Base-by-base conservation (phyloP, 176 grass and related monocot genomes). In the Guadua angustifolia region DNA sequence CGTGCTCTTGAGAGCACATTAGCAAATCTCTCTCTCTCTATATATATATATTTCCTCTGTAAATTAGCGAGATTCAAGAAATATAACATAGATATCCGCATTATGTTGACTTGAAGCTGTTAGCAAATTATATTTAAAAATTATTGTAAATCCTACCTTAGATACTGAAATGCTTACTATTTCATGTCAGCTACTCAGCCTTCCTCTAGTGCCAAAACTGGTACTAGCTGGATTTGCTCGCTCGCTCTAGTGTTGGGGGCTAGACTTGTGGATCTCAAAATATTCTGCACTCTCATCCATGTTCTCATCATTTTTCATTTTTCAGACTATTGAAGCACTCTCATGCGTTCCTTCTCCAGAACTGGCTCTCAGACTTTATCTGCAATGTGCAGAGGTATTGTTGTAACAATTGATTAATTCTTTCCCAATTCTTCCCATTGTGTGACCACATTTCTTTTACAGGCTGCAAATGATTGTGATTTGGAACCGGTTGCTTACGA, bases 381-480 rank as follows among this genome's bases (percentile, higher is more conserved):
- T 94, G 71, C 93, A 92, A 36, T 94, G 93, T 7, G 93, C 93
- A 69, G 93, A 94, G 90, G 93, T 94, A 90, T 66, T 32, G n/a
- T 80, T 71, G 57, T 73, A 61, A 43, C 69, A 83, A 55, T 63
- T 22, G 9, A 64, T 76, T 46, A 12, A 33, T 44, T 36, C 22
- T 79, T 87, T 58, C 71, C 76, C 24, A 80, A 40, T 69, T 42
- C 9, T 84, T 49, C 45, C 49, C 84, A 60, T 56, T 73, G 36
- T 64, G 36, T 88, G 24, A 78, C 82, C 84, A 11, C 21, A 42
- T 73, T 85, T 63, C 58, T 19, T 82, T 75, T 80, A 83, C 79
- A 99, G 96, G 93, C 96, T 75, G 96, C 96, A 65, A 99, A 95
- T 86, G 96, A 99, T 89, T 99, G 93, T 73, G 93, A 99, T 88